phyloP scores from a whole-genome alignment of 306 rosid genomes.

The Crataegus laevigata region DNA sequence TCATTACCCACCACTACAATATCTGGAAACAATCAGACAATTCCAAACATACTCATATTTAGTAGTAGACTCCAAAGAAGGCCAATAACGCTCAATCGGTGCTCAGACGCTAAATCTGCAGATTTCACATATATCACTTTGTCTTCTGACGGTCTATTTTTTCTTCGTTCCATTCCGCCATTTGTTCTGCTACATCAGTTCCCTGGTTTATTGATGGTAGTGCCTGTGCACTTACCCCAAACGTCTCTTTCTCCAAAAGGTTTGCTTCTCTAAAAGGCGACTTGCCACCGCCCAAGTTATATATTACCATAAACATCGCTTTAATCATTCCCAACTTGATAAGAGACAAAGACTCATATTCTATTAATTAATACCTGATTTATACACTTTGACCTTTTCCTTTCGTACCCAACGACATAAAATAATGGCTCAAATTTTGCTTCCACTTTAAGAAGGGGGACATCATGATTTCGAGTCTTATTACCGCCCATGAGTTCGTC shows the following conservation, averaged over 20 bases:
- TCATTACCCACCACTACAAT: too few species aligned
- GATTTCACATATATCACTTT: fast-evolving
- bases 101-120: too few species aligned
- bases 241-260: background rate
- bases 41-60: too few species aligned
- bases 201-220: background rate
- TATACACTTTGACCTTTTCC: background rate
- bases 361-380: background rate
- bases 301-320: background rate
- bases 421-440: background rate
- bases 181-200: too few species aligned
- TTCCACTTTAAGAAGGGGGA: background rate
- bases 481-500: too few species aligned
- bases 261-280: background rate
- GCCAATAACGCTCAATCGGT: too few species aligned
- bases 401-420: background rate
- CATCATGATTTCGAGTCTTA: background rate
- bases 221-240: background rate
- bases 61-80: too few species aligned
- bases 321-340: background rate
- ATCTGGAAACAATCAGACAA: too few species aligned
- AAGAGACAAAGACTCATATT: background rate
- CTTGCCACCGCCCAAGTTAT: background rate
- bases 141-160: too few species aligned
- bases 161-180: too few species aligned